A percentile compares a stretch with the other conserved stretches of the same genome.
Evolutionary conservation across 139 green algal species (phyloP).

Genomic region (Pseudopediastrum boryanum): DNA sequence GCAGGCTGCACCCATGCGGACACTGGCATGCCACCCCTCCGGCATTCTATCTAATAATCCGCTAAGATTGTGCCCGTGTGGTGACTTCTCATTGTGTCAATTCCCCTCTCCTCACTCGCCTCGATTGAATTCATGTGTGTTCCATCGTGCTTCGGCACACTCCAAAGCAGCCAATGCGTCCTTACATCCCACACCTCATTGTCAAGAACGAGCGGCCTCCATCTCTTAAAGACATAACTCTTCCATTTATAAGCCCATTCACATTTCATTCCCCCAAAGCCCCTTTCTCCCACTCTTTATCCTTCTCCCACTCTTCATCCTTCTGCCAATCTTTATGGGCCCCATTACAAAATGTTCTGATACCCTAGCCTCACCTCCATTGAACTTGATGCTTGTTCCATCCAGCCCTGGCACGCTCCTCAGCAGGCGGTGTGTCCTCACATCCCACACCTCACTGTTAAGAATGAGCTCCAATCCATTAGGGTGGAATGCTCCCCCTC

Average conservation of each 20-base stretch:
- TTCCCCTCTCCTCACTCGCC: neutral
- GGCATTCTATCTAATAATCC: slow-evolving; percentile 35
- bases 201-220: neutral
- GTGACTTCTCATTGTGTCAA: neutral
- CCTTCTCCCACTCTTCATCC: neutral
- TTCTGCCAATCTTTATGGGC: neutral
- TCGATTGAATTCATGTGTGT: no score
- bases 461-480: slow-evolving; percentile 72
- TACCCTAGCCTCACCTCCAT: slow-evolving; percentile 12
- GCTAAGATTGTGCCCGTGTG: neutral
- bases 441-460: slow-evolving; percentile 80
- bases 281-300: neutral
- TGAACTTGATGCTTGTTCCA: slow-evolving; percentile 54
- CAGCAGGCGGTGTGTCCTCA: slow-evolving; percentile 69
- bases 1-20: neutral
- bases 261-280: neutral
- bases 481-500: slow-evolving; percentile 69
- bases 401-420: slow-evolving; percentile 70
- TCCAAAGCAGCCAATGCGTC: slow-evolving; percentile 24
- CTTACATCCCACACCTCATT: neutral
- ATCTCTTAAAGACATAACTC: no score
- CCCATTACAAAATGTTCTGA: neutral
- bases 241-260: no score
- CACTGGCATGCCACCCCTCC: slow-evolving; percentile 44
- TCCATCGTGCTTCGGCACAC: slow-evolving; percentile 55